A percentile compares a stretch with the other conserved stretches of the same genome.
These are phyloP conservation scores for Lecanicillium sp. DNA, from an alignment of 2,329 filamentous ascomycete species.

Conservation along the genomic window DNA sequence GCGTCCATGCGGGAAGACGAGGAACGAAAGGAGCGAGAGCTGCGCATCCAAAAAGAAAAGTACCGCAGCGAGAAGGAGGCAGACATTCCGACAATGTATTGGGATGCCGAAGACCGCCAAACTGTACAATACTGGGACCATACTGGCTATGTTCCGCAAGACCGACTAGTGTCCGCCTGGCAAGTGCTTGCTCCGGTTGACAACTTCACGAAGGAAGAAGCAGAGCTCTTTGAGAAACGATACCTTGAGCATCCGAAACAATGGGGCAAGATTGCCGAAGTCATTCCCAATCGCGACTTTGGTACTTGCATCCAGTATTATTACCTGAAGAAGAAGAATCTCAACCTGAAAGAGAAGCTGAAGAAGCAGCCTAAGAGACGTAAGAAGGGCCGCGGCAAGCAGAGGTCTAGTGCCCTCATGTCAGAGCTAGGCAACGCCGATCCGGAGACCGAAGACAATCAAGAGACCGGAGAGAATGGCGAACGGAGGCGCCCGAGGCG, in stretches of 20 bases:
- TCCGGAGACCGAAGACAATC: constrained; percentile 48
- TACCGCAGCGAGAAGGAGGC: constrained; percentile 74
- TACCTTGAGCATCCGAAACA: constrained; percentile 76
- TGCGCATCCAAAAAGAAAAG: constrained; percentile 58
- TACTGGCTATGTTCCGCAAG: constrained; percentile 58
- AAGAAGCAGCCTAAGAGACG: constrained; percentile 57
- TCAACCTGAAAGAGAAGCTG: constrained; percentile 71
- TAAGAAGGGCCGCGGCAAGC: constrained; percentile 53
- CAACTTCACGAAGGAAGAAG: constrained; percentile 69
- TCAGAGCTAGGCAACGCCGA: constrained; percentile 59
- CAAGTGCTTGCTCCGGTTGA: constrained; percentile 66
- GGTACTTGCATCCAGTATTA: constrained; percentile 81
- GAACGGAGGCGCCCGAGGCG: constrained; percentile 56
- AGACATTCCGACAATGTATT: constrained; percentile 63
- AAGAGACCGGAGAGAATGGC: constrained; percentile 53
- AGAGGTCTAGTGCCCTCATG: constrained; percentile 57
- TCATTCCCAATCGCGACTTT: constrained; percentile 62
- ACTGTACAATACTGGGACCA: constrained; percentile 57
- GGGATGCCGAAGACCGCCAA: constrained; percentile 53
- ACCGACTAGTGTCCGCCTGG: constrained; percentile 63
- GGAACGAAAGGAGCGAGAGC: constrained; percentile 62
- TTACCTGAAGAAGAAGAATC: constrained; percentile 70
- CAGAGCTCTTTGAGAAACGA: constrained; percentile 63
- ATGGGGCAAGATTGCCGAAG: constrained; percentile 70
- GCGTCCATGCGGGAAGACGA: constrained; percentile 67